Conservation (phyloP, 148 eudicot species). For the Drosera capensis region DNA sequence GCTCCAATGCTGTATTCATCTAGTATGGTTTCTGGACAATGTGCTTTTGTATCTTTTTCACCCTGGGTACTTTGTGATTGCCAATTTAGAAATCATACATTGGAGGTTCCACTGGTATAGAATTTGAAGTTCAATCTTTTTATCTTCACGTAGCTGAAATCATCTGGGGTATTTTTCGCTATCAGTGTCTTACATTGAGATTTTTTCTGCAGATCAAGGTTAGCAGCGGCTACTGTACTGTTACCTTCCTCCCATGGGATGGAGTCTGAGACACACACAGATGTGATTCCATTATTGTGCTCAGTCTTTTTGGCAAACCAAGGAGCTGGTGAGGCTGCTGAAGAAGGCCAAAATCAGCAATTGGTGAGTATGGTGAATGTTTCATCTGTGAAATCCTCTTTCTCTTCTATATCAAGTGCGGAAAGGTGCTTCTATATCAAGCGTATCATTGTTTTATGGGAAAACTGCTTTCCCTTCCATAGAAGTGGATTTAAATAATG, state of each 20-base stretch:
- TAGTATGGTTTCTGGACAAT: neutral
- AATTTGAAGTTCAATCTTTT: too few relatives aligned
- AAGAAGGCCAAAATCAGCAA: slow-evolving; percentile 44
- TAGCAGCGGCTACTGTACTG: slow-evolving; percentile 52
- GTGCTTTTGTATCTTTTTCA: too few relatives aligned
- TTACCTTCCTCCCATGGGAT: slow-evolving; percentile 22
- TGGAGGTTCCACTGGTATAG: too few relatives aligned
- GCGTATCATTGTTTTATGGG: neutral
- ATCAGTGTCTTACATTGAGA: neutral
- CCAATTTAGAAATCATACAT: too few relatives aligned
- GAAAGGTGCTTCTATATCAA: too few relatives aligned
- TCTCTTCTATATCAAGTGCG: neutral
- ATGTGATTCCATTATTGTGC: slow-evolving; percentile 67
- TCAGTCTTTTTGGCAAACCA: slow-evolving; percentile 87
- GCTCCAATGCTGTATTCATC: neutral
- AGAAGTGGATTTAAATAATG: too few relatives aligned
- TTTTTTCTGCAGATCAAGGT: slow-evolving; percentile 55
- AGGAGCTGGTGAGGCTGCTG: slow-evolving; percentile 73
- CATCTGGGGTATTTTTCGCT: slow-evolving; percentile 1
- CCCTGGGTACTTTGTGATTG: too few relatives aligned
- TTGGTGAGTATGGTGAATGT: slow-evolving; percentile 34
- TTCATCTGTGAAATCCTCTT: slow-evolving; percentile 1
- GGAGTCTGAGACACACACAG: slow-evolving; percentile 19
- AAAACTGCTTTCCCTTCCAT: neutral
- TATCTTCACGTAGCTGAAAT: too few relatives aligned